Percentiles rank a stretch among this genome's conserved stretches.
Evolutionary conservation across 768 basidiomycete genomes (phyloP).

Genomic region (Lyophyllum atratum): DNA sequence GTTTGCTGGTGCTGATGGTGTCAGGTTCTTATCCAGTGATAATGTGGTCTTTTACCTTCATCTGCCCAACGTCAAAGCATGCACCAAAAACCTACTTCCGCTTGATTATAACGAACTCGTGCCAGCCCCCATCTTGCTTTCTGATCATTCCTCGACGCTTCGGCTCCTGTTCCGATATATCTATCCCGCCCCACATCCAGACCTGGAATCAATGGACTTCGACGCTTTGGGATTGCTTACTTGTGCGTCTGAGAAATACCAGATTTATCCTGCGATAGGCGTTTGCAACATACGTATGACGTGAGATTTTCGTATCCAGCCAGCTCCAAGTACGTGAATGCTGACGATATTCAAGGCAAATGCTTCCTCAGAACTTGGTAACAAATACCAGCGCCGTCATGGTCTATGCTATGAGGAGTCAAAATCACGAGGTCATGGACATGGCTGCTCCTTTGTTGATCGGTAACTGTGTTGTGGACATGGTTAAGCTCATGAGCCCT

Average conservation of each 20-base stretch:
- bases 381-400: not conserved
- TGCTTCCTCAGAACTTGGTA: not conserved
- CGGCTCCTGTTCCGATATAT: constrained; percentile 2
- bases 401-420: not conserved
- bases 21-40: constrained; percentile 1
- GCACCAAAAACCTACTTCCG: not conserved
- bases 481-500: not conserved
- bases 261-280: not conserved
- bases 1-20: not conserved
- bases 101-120: not conserved
- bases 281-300: constrained; percentile 1
- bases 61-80: not conserved
- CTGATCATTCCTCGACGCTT: not conserved
- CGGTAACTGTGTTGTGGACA: not conserved
- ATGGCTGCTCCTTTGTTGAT: constrained; percentile 3
- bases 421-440: constrained; percentile 2
- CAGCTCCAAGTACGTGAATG: not conserved
- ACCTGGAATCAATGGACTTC: constrained; percentile 1
- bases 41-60: not conserved
- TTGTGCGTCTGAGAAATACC: constrained; percentile 2
- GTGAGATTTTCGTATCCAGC: not conserved
- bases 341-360: not conserved
- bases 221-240: constrained; percentile 4
- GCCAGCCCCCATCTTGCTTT: not conserved
- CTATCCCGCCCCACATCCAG: not conserved